Evolutionary conservation across 148 eudicot genomes (phyloP).

Genomic region (Vaccinium macrocarpon): DNA sequence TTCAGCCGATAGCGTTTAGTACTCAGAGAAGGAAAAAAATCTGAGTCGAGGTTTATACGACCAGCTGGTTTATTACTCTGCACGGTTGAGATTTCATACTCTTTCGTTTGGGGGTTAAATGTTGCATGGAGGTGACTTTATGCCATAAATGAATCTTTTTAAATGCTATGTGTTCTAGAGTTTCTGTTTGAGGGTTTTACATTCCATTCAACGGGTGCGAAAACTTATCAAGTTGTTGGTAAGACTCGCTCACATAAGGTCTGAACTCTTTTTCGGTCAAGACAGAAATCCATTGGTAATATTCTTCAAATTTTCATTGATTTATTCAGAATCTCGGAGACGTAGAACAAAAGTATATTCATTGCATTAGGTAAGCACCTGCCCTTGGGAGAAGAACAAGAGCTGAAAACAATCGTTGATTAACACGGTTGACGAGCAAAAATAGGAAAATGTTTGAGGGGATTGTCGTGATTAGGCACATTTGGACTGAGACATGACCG

Average conservation of each 20-base stretch:
- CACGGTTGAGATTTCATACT: neutral
- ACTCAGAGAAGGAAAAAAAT: neutral
- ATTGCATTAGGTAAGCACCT: neutral
- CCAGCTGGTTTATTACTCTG: no score
- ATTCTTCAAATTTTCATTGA: neutral
- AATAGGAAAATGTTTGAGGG: neutral
- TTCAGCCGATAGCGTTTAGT: neutral
- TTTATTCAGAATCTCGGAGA: neutral
- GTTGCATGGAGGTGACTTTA: neutral
- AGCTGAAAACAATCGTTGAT: no score
- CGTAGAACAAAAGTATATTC: neutral
- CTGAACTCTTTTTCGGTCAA: neutral
- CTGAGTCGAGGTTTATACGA: no score
- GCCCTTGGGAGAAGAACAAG: neutral
- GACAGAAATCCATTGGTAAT: neutral
- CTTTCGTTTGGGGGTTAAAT: neutral
- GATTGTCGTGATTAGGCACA: neutral
- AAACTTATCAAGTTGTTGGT: neutral
- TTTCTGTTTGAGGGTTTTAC: neutral
- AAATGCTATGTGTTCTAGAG: no score
- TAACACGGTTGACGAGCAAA: no score
- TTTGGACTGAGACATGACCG: neutral
- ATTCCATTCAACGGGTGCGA: no score
- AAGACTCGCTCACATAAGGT: neutral
- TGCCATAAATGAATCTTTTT: neutral